phyloP scores from a whole-genome alignment of 2,329 filamentous ascomycete species.

The Colletotrichum aenigma region DNA sequence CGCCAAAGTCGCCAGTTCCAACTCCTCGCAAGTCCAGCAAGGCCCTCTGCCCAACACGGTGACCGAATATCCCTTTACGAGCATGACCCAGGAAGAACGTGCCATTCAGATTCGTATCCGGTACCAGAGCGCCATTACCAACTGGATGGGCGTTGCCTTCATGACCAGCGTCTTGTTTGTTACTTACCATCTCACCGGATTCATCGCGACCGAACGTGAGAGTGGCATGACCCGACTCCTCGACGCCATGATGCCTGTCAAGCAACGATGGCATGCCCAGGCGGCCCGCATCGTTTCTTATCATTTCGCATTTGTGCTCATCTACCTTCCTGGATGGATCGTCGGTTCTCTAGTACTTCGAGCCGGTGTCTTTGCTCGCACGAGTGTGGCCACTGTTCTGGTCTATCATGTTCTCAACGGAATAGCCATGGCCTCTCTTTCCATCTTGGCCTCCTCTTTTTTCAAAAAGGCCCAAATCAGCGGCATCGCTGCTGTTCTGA shows the following conservation, averaged over 20 bases:
- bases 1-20: constrained; percentile 44
- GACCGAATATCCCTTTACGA: constrained; percentile 81
- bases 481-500: constrained; percentile 78
- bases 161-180: constrained; percentile 81
- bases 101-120: constrained; percentile 66
- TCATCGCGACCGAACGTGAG: constrained; percentile 86
- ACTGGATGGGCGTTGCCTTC: constrained; percentile 79
- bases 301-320: constrained; percentile 78
- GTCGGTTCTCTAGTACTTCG: constrained; percentile 71
- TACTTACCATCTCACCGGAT: constrained; percentile 84
- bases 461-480: constrained; percentile 89
- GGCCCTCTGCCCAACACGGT: constrained; percentile 44
- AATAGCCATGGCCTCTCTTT: constrained; percentile 77
- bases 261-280: constrained; percentile 76
- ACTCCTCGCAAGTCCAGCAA: not conserved
- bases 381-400: constrained; percentile 68
- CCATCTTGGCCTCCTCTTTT: constrained; percentile 80
- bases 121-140: constrained; percentile 77
- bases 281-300: constrained; percentile 78
- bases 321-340: constrained; percentile 86
- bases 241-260: constrained; percentile 88
- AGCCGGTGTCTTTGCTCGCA: constrained; percentile 67
- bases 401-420: constrained; percentile 80
- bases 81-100: constrained; percentile 70
- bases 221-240: constrained; percentile 86